Evolutionary conservation across 2,329 filamentous ascomycete species (phyloP).

Genomic region (Daldinia eschscholtzii): DNA sequence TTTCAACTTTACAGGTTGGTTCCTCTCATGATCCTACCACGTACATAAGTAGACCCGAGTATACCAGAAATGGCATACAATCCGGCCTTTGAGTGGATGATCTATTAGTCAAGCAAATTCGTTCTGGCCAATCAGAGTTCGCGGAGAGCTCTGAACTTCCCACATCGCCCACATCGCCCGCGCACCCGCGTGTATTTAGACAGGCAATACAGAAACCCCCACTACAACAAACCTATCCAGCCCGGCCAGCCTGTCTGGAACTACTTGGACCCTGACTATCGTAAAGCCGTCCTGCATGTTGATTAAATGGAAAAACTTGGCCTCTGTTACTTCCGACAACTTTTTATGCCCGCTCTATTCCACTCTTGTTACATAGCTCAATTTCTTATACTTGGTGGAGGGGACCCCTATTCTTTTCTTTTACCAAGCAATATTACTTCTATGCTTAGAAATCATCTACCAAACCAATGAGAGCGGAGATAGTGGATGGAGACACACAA

Average conservation of each 20-base stretch:
- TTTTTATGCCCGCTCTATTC: constrained; percentile 13
- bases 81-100: constrained; percentile 33
- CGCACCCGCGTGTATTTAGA: constrained; percentile 25
- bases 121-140: constrained; percentile 27
- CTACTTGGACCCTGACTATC: constrained; percentile 40
- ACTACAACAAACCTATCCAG: constrained; percentile 18
- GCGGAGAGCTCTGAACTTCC: not conserved
- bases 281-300: constrained; percentile 24
- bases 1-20: constrained; percentile 1
- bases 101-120: constrained; percentile 41
- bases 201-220: constrained; percentile 33
- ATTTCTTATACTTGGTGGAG: constrained; percentile 5
- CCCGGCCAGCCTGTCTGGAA: constrained; percentile 27
- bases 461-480: constrained; percentile 16
- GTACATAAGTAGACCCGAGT: constrained; percentile 25
- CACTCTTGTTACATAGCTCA: constrained; percentile 13
- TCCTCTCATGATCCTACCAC: constrained; percentile 16
- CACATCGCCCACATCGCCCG: constrained; percentile 21
- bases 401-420: constrained; percentile 26
- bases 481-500: constrained; percentile 7
- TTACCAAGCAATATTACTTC: constrained; percentile 31
- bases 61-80: constrained; percentile 29
- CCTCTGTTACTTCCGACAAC: constrained; percentile 13
- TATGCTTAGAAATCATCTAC: constrained; percentile 33
- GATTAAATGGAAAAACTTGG: constrained; percentile 28